Conservation (phyloP, 768 basidiomycete genomes). For the Pleurotus eryngii region DNA sequence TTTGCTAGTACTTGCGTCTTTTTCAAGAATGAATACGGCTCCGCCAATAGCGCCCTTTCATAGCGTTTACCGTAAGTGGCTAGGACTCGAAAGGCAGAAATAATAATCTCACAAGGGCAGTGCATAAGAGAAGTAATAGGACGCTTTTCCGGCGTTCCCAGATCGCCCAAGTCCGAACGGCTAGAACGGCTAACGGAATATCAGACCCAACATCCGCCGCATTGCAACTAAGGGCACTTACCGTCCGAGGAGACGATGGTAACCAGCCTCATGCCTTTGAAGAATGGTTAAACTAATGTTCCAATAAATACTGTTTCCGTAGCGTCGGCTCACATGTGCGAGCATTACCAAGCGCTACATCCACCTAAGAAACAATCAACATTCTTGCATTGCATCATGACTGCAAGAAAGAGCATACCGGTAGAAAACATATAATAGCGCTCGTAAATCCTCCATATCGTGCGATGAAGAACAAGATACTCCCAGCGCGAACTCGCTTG, state of each 20-base stretch:
- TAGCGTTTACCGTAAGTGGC: background rate
- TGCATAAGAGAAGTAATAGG: background rate
- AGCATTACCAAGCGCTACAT: background rate
- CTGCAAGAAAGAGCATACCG: background rate
- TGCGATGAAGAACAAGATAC: conserved; percentile 4
- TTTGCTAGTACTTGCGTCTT: background rate
- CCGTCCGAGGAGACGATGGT: conserved; percentile 5
- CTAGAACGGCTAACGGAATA: background rate
- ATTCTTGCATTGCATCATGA: too few relatives aligned
- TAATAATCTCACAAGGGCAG: background rate
- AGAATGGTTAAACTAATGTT: too few relatives aligned
- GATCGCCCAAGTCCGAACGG: conserved; percentile 4
- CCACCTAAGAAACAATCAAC: background rate
- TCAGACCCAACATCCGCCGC: too few relatives aligned
- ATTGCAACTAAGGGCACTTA: background rate
- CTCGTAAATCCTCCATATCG: conserved; percentile 4
- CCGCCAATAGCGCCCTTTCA: conserved; percentile 1
- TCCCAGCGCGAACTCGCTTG: background rate
- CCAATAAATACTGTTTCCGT: too few relatives aligned
- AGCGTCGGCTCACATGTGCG: background rate
- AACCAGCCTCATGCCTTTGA: background rate
- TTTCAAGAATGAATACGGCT: background rate
- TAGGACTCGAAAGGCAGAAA: too few relatives aligned
- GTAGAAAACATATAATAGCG: background rate
- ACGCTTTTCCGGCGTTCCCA: conserved; percentile 5